Base-by-base conservation (phyloP, 1,284 basidiomycete genomes). In the Boletus sp. region DNA sequence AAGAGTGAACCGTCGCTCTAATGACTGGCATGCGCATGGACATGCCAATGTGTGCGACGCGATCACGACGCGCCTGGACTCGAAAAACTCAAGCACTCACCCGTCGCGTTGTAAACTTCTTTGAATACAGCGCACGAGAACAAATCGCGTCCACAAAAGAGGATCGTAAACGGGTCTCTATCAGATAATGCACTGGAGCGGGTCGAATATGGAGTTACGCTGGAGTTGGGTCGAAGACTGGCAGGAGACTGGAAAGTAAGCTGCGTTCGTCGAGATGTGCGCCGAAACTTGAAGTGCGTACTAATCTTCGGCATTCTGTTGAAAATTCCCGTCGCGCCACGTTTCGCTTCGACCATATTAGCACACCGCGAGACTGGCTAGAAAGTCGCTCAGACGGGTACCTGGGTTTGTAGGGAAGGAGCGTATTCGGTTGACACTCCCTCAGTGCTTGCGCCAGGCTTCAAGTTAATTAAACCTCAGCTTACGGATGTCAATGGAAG, bases 131-230 rank as follows among this genome's bases (percentile, higher is more conserved):
- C 57, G 55, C 83, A 83, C n/a, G 85, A 86, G 67, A 87, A 87
- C 48, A 78, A 74, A 67, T 87, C 85, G 19, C 83, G 79, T 50
- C 85, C 85, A 60, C 82, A 79, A 69, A 86, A 86, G 11, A 86
- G 72, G 51, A 87, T 74, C 13, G 77, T 75, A 63, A 80, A 84
- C 17, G 74, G 76, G 21, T 65, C 62, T 47, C 55, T 65, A 50
- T 48, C 51, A 21, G 52, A 40, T 11, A 52, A 23, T 23, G 35
- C 40, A 50, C 40, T 43, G 27, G 52, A 59, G 40, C 37, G 23
- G 31, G 52, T 50, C 14, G 48, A 40, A 33, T 27, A 28, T 21
- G 27, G 37, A 16, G 17, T 31, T n/a, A 21, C 27, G 44, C 59
- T 37, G 16, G 31, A 58, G 46, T 57, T 40, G 44, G 19, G 49